A percentile compares a stretch with the other conserved stretches of the same genome.
Evolutionary conservation across 768 basidiomycete species (phyloP).

Genomic region (Suillus placidus): DNA sequence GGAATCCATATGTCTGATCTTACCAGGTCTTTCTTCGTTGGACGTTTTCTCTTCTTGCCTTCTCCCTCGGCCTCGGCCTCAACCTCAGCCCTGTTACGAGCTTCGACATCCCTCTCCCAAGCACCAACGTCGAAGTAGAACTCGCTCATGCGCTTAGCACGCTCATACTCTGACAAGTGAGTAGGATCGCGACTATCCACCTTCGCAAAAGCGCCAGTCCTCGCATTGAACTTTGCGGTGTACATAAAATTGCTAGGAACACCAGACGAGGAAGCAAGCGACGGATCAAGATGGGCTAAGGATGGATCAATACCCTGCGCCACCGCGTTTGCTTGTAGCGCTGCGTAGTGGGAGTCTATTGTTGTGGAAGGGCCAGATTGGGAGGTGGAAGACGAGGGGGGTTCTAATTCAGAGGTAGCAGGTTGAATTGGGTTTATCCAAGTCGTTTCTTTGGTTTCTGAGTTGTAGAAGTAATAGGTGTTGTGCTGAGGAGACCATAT

Average conservation of each 20-base stretch:
- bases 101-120: constrained; percentile 75
- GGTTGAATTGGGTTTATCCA: constrained; percentile 77
- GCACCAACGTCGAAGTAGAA: constrained; percentile 85
- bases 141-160: constrained; percentile 79
- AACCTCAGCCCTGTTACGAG: constrained; percentile 37
- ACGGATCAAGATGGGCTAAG: constrained; percentile 79
- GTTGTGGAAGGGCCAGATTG: constrained; percentile 26
- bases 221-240: constrained; percentile 79
- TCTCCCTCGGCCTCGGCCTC: constrained; percentile 52
- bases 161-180: constrained; percentile 80
- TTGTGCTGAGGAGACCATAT: constrained; percentile 77
- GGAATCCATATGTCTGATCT: constrained; percentile 30
- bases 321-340: constrained; percentile 68
- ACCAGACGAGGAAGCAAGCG: constrained; percentile 46
- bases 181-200: constrained; percentile 69
- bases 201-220: constrained; percentile 75
- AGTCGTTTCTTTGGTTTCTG: constrained; percentile 75
- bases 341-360: constrained; percentile 43
- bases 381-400: constrained; percentile 23
- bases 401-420: constrained; percentile 27
- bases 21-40: constrained; percentile 84
- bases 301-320: constrained; percentile 85
- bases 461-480: constrained; percentile 86
- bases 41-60: constrained; percentile 75
- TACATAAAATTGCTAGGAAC: constrained; percentile 44